Conservation (phyloP, 768 basidiomycete species). For the Pisolithus tinctorius region DNA sequence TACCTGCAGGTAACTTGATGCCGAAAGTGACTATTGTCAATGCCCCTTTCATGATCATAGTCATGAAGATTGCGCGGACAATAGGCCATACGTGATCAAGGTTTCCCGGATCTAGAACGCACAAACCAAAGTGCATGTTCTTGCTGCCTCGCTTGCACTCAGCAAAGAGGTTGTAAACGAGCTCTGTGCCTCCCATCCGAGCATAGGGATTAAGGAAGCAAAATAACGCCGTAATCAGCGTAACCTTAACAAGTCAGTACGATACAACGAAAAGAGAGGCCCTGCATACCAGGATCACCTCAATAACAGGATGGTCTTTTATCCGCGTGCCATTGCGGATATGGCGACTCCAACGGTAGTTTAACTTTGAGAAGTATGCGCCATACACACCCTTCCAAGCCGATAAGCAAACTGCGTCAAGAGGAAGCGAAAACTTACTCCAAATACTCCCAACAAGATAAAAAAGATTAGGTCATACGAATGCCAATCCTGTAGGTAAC, state of each 20-base stretch:
- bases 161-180: constrained; percentile 85
- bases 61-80: constrained; percentile 57
- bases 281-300: constrained; percentile 68
- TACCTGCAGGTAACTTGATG: constrained; percentile 86
- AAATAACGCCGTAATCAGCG: constrained; percentile 65
- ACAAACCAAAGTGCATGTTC: constrained; percentile 59
- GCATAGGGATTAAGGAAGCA: constrained; percentile 88
- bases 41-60: constrained; percentile 74
- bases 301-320: constrained; percentile 67
- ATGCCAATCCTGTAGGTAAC: constrained; percentile 75
- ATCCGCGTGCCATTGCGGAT: constrained; percentile 81
- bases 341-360: constrained; percentile 81
- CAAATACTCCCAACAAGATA: constrained; percentile 80
- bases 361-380: constrained; percentile 87
- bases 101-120: constrained; percentile 56
- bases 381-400: constrained; percentile 78
- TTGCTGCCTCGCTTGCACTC: constrained; percentile 65
- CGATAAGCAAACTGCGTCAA: constrained; percentile 4
- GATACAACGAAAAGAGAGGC: not conserved
- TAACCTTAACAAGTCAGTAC: constrained; percentile 47
- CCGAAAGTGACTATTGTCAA: constrained; percentile 90
- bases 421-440: constrained; percentile 41
- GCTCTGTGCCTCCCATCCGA: constrained; percentile 91
- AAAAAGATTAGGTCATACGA: constrained; percentile 84
- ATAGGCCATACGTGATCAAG: constrained; percentile 54